phyloP scores from a whole-genome alignment of 129 eudicot species.

The Artemisia argyi region DNA sequence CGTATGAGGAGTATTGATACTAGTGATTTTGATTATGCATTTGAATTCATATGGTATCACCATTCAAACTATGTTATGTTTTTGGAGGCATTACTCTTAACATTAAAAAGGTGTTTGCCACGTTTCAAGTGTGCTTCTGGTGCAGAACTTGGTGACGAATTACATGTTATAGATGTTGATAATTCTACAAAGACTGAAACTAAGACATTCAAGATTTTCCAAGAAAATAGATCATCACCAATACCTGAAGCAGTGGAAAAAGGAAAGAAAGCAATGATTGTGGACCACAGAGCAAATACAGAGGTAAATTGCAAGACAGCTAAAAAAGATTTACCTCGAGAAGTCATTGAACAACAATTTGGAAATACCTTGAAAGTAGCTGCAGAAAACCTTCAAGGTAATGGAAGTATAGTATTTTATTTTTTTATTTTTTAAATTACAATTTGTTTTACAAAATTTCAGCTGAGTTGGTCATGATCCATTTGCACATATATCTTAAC shows the following conservation, averaged over 20 bases:
- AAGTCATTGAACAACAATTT: conserved; percentile 1
- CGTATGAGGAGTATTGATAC: conserved; percentile 20
- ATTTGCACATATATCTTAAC: no score
- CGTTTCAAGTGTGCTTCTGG: conserved; percentile 19
- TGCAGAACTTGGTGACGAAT: conserved; percentile 4
- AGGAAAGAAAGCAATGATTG: not conserved
- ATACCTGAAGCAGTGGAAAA: not conserved
- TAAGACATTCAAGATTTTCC: not conserved
- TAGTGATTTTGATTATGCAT: conserved; percentile 3
- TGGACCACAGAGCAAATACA: no score
- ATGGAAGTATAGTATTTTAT: no score
- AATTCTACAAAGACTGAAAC: not conserved
- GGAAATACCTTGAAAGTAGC: no score
- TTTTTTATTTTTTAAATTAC: no score
- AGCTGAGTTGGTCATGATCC: no score
- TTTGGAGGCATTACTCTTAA: not conserved
- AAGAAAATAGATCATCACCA: not conserved
- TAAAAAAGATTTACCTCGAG: conserved; percentile 13
- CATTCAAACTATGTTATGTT: not conserved
- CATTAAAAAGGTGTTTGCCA: conserved; percentile 13
- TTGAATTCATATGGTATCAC: not conserved
- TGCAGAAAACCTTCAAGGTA: no score
- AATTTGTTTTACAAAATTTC: no score
- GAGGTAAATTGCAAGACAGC: no score
- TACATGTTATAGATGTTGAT: not conserved